These are phyloP conservation scores for Mycena pura DNA, from an alignment of 768 basidiomycete species.

Conservation along the genomic window DNA sequence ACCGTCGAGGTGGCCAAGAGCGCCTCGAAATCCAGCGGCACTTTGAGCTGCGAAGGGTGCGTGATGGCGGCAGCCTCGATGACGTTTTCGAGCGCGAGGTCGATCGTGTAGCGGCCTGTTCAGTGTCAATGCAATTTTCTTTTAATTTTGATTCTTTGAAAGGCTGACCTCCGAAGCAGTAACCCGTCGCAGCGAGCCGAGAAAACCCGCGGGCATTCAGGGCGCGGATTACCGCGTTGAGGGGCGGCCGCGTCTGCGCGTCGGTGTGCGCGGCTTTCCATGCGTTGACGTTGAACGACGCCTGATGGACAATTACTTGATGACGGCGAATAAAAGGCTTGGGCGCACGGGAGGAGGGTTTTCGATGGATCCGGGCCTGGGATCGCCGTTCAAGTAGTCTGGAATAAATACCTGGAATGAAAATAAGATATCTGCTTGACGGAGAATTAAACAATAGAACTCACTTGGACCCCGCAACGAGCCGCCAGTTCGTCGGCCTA, in stretches of 20 bases:
- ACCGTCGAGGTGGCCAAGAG: constrained; percentile 15
- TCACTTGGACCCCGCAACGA: too few relatives aligned
- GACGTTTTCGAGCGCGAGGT: constrained; percentile 23
- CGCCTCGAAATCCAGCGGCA: constrained; percentile 20
- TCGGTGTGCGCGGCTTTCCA: constrained; percentile 42
- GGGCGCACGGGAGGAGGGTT: too few relatives aligned
- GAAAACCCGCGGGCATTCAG: constrained; percentile 44
- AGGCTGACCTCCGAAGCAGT: constrained; percentile 39
- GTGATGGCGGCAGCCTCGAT: constrained; percentile 16
- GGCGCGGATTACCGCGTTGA: constrained; percentile 39
- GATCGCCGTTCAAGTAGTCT: constrained; percentile 24
- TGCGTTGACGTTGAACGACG: constrained; percentile 29
- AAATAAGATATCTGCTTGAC: too few relatives aligned
- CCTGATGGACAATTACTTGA: too few relatives aligned
- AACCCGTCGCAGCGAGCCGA: constrained; percentile 42
- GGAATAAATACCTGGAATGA: constrained; percentile 15
- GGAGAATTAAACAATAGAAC: too few relatives aligned
- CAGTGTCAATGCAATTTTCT: too few relatives aligned
- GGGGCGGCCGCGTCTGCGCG: constrained; percentile 34
- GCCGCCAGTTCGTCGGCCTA: too few relatives aligned
- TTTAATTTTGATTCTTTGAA: not conserved
- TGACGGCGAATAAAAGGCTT: too few relatives aligned
- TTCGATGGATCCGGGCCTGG: constrained; percentile 8
- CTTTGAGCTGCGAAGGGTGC: constrained; percentile 13
- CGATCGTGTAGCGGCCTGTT: constrained; percentile 18